A percentile compares a stretch with the other conserved stretches of the same genome.
Evolutionary conservation across 1,139 yeast genomes (phyloP).

Genomic region (Suhomyces bribrorum): DNA sequence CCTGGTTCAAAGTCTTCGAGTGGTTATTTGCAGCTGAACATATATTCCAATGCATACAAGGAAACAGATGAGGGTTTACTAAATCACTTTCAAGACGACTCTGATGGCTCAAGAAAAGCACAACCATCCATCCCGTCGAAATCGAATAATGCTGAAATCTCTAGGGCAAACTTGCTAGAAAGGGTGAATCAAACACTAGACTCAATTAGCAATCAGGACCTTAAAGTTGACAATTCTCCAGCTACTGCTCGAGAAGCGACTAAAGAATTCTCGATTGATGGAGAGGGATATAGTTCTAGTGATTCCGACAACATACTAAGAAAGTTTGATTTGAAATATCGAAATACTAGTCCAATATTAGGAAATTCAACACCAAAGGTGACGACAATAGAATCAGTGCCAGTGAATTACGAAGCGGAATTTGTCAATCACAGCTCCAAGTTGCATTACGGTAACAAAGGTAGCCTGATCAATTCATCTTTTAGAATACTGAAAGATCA

Average conservation of each 20-base stretch:
- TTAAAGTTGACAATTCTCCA: neutral
- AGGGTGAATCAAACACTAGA: conserved; percentile 20
- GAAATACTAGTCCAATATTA: conserved; percentile 13
- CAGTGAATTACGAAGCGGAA: too few relatives aligned
- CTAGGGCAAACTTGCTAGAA: conserved; percentile 18
- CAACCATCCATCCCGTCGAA: neutral
- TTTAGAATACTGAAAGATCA: too few relatives aligned
- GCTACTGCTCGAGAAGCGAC: neutral
- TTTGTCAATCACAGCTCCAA: neutral
- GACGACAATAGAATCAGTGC: neutral
- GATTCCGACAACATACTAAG: conserved; percentile 14
- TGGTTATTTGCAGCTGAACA: neutral
- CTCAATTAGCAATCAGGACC: conserved; percentile 14
- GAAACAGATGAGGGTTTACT: neutral
- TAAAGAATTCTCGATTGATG: neutral
- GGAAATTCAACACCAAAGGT: conserved; percentile 14
- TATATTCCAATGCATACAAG: neutral
- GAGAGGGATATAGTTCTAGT: conserved; percentile 8
- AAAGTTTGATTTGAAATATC: conserved; percentile 7
- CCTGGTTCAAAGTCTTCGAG: neutral
- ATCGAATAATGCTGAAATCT: conserved; percentile 9
- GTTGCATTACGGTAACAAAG: too few relatives aligned
- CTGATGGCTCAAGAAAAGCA: neutral
- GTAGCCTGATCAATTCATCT: too few relatives aligned
- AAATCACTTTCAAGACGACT: neutral